These are phyloP conservation scores for Reticulascus tulasneorum DNA, from an alignment of 2,329 filamentous ascomycete species.

Conservation along the genomic window DNA sequence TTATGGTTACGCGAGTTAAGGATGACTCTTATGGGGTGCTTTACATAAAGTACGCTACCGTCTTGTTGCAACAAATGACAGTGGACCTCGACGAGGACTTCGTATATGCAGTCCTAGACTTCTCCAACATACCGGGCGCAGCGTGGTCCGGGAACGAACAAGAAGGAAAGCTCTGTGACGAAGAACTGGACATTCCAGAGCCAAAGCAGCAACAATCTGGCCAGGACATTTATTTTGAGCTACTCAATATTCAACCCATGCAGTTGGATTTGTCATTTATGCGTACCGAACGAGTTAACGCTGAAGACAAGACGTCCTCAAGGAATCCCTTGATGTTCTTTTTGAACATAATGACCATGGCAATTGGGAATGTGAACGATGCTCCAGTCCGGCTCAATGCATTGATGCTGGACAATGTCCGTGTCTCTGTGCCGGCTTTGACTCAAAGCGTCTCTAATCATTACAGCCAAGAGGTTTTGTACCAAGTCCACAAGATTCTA, in stretches of 20 bases:
- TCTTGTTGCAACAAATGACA: conserved; percentile 96
- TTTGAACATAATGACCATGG: conserved; percentile 98
- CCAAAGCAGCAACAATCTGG: conserved; percentile 78
- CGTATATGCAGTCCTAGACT: conserved; percentile 92
- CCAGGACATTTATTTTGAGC: conserved; percentile 96
- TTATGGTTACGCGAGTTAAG: conserved; percentile 89
- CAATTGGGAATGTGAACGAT: conserved; percentile 97
- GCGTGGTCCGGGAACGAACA: conserved; percentile 76
- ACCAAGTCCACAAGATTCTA: conserved; percentile 95
- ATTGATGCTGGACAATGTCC: conserved; percentile 89
- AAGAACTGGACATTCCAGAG: conserved; percentile 86
- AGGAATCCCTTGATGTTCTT: conserved; percentile 98
- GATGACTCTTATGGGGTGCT: conserved; percentile 97
- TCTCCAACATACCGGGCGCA: conserved; percentile 86
- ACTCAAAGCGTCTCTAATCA: conserved; percentile 86
- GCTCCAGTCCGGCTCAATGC: conserved; percentile 92
- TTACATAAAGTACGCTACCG: conserved; percentile 96
- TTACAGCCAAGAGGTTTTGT: conserved; percentile 93
- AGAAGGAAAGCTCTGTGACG: conserved; percentile 83
- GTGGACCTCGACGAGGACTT: conserved; percentile 97
- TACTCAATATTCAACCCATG: conserved; percentile 96
- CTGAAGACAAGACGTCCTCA: conserved; percentile 87
- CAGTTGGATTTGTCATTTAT: conserved; percentile 97
- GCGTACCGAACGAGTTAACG: conserved; percentile 92
- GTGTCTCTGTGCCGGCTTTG: conserved; percentile 80